Conservation (phyloP, 192 early-diverging fungal genomes). For the Neocallimastix lanati region DNA sequence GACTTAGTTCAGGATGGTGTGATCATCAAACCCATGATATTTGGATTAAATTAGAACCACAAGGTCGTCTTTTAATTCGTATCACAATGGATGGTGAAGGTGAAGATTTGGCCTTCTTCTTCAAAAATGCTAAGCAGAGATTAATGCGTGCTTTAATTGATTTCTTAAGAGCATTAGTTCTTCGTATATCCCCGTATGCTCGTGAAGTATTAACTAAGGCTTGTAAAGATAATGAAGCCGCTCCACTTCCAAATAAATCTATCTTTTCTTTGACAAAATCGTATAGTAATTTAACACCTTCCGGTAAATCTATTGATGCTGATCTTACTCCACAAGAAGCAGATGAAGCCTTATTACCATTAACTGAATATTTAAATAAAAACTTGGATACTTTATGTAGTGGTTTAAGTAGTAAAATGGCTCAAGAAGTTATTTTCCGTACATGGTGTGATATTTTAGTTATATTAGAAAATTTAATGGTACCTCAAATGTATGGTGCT, state of each 20-base stretch:
- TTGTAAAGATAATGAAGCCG: constrained; percentile 31
- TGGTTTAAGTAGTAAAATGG: constrained; percentile 41
- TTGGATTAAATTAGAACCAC: constrained; percentile 43
- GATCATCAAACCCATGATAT: constrained; percentile 50
- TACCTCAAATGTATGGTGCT: constrained; percentile 42
- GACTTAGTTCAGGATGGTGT: constrained; percentile 32
- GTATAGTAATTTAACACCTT: constrained; percentile 16
- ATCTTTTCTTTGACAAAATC: constrained; percentile 23
- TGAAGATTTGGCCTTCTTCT: constrained; percentile 68
- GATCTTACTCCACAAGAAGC: constrained; percentile 18
- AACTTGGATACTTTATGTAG: constrained; percentile 47
- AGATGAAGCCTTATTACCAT: constrained; percentile 42
- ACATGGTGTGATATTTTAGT: constrained; percentile 56
- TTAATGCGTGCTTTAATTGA: constrained; percentile 49
- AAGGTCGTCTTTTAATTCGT: constrained; percentile 44
- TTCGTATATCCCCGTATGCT: constrained; percentile 45
- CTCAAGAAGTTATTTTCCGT: constrained; percentile 39
- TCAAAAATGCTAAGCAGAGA: constrained; percentile 52
- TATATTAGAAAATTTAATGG: constrained; percentile 43
- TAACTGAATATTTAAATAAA: constrained; percentile 57
- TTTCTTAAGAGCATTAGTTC: constrained; percentile 47
- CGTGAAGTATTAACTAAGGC: constrained; percentile 46
- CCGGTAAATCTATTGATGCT: constrained; percentile 4
- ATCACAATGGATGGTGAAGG: constrained; percentile 61
- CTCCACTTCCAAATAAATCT: constrained; percentile 17